Evolutionary conservation across 345 rosid species (phyloP), one percentile per base, ranked within the genome.

Genomic region (Lepidium africanum): DNA sequence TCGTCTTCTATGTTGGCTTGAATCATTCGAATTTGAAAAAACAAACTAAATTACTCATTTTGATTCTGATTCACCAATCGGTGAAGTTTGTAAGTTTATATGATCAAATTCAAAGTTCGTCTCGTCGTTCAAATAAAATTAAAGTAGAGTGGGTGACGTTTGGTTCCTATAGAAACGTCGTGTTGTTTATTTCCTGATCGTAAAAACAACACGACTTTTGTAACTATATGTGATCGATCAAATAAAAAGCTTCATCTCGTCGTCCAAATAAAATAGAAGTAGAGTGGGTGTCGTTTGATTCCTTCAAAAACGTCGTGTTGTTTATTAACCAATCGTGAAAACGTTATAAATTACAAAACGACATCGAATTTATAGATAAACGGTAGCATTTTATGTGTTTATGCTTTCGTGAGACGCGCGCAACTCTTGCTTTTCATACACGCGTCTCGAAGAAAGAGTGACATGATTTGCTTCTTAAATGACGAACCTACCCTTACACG

Each of bases 341-440:
- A 58, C 57, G 49, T 54, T 50, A 67, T 9, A 10, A 3, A 0
- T 9, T 7, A n/a, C 12, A 0, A 8, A 23, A 41, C 56, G 64
- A 9, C 10, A 5, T 4, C 56, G 30, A n/a, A n/a, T 52, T 42
- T 19, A 25, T n/a, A 16, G 5, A 5, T 4, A 1, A 7, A 9
- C 16, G n/a, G 14, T n/a, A n/a, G n/a, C n/a, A n/a, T n/a, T n/a
- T n/a, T n/a, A n/a, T n/a, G n/a, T n/a, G n/a, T n/a, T n/a, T n/a
- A n/a, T 10, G 47, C 45, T 70, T 46, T 50, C 77, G 77, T 75
- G 68, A 62, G 69, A 59, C 72, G 49, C 69, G 59, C 36, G 68
- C 56, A 70, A 40, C 72, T 76, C 53, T 79, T 75, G 35, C 56
- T 77, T 70, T 57, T 27, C 81, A 50, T 70, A 73, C 83, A 79